A percentile compares a stretch with the other conserved stretches of the same genome.
These are phyloP conservation scores for Barbarea vulgaris DNA, from an alignment of 345 rosid genomes.

Conservation along the genomic window DNA sequence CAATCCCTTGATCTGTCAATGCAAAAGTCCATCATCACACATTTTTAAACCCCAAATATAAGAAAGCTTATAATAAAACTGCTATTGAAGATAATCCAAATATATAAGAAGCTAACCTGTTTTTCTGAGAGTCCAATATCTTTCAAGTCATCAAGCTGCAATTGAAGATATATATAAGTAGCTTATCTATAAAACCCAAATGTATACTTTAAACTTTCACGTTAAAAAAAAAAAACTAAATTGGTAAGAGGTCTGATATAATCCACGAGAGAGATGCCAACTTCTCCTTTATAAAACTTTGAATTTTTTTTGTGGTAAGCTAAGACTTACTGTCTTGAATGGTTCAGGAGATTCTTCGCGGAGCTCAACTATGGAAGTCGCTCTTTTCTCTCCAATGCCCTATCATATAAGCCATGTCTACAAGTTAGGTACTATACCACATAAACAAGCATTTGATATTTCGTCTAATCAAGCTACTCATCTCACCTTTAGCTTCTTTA, in stretches of 20 bases:
- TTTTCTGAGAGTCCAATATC: slow-evolving; percentile 73
- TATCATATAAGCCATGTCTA: slow-evolving; percentile 17
- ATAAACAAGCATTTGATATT: not conserved
- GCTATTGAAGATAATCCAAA: not conserved
- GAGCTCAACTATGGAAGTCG: slow-evolving; percentile 61
- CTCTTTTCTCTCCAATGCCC: slow-evolving; percentile 93
- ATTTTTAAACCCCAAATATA: not conserved
- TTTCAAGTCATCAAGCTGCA: slow-evolving; percentile 70
- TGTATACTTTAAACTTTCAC: not conserved
- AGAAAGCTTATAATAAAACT: not conserved
- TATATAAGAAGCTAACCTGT: slow-evolving; percentile 51
- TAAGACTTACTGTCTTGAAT: slow-evolving; percentile 57
- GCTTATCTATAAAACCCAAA: not conserved
- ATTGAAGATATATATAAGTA: not conserved
- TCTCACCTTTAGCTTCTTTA: slow-evolving; percentile 75
- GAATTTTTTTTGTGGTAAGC: not conserved
- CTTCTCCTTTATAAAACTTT: not conserved
- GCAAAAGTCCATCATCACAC: not conserved
- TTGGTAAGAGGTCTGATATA: not conserved
- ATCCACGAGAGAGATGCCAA: not conserved
- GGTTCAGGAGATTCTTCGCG: slow-evolving; percentile 67
- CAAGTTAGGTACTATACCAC: slow-evolving; percentile 1
- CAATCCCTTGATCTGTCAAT: slow-evolving; percentile 35
- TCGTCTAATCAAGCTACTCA: not conserved
- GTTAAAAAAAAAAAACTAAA: not conserved